These are phyloP conservation scores for Triadica sebifera DNA, from an alignment of 345 rosid species.

Conservation along the genomic window DNA sequence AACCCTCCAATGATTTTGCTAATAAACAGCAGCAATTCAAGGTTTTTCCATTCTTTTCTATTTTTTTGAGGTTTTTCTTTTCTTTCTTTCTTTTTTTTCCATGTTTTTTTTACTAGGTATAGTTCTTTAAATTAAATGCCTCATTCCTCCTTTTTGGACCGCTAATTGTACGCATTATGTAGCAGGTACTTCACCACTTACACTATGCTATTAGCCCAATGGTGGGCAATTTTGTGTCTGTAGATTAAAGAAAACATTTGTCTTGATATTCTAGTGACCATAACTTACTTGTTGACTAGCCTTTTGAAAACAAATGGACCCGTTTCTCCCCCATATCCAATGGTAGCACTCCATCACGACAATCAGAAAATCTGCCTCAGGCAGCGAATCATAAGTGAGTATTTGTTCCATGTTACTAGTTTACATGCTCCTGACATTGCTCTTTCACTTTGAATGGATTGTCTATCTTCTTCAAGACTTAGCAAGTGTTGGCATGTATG, in stretches of 20 bases:
- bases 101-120: neutral
- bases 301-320: constrained; percentile 75
- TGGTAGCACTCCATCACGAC: constrained; percentile 39
- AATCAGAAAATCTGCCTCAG: constrained; percentile 51
- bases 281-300: constrained; percentile 38
- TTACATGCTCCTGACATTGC: neutral
- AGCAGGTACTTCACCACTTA: neutral
- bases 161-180: neutral
- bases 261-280: neutral
- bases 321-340: constrained; percentile 44
- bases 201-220: neutral
- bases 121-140: neutral
- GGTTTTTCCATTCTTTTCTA: constrained; percentile 30
- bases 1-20: constrained; percentile 28
- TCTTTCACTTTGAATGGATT: neutral
- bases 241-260: neutral
- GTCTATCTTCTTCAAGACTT: constrained; percentile 7
- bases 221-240: neutral
- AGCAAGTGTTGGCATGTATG: constrained; percentile 15
- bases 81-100: too few relatives aligned
- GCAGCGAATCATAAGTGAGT: constrained; percentile 62
- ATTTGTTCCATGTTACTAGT: neutral
- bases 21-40: constrained; percentile 54
- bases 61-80: neutral
- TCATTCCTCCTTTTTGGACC: neutral